Evolutionary conservation across 139 green algal species (phyloP), one percentile per base, ranked within the genome.

Genomic region (Auxenochlorella protothecoides): DNA sequence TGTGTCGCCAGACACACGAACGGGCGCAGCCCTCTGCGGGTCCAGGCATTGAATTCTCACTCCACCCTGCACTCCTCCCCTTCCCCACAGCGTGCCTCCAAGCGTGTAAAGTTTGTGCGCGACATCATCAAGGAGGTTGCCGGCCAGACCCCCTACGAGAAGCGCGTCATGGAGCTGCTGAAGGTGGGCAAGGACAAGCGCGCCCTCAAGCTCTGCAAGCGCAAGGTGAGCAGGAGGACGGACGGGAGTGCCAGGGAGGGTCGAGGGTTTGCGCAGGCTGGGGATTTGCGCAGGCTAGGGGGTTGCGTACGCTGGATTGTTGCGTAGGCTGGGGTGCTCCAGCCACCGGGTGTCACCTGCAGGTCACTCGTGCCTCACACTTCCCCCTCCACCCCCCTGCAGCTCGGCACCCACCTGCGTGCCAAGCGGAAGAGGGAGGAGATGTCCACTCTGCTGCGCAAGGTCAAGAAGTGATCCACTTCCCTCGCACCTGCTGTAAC

Each of bases 371-470:
- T 44, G 27, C 27, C 27, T 44, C 27, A 44, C 27, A 44, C 27
- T 44, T 44, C 27, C 27, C 27, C 27, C 27, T 44, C 27, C 0
- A 44, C 27, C 7, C 55, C 7, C 44, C 4, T 69, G 76, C 76
- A 97, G 93, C 82, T 98, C 65, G 93, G 93, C 68, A 98, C 93
- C 53, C 93, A 98, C 82, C 73, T 91, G 52, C 89, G 93, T 56
- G 93, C 85, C 78, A 98, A 98, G 91, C 87, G 79, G 71, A 97
- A 97, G 89, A 80, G 93, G 53, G 93, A 98, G 88, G 93, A 97
- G 86, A 82, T 97, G 72, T 77, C 82, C 16, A 72, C 65, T 52
- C 69, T 96, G 55, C 78, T 97, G 80, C 84, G 91, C 79, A 92
- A 93, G 84, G 74, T 81, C 71, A 88, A 87, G 73, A 94, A 93